Base-by-base conservation (phyloP, 2,329 filamentous ascomycete species). In the Exserohilum turcica region DNA sequence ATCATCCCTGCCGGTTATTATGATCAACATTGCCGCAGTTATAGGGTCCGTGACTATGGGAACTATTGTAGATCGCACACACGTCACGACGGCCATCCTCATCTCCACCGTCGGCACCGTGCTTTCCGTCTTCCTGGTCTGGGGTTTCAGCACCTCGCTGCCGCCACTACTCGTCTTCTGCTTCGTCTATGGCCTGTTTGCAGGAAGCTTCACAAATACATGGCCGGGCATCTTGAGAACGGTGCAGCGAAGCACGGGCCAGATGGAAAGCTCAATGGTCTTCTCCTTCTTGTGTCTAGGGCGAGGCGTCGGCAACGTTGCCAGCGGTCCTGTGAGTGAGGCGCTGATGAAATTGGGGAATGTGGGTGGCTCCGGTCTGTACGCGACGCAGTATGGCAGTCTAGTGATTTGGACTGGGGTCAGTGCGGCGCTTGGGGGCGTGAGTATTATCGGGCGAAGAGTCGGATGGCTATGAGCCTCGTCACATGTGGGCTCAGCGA, bases 321-420 rank as follows among this genome's bases (percentile, higher is more conserved):
- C 77, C 0, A 76, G 73, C 48, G 81, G 81, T 1, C 81, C 81
- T 0, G 55, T 83, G 37, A 82, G 79, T 49, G 80, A 82, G 56
- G 72, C 65, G 12, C 54, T 80, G 46, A 53, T 79, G 12, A 56
- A 59, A 18, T 60, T 52, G 0, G 63, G 64, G 1, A 49, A 49
- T 6, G 21, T 62, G 9, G 61, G 57, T 8, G 35, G 32, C 2
- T 37, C 28, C 9, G 67, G 70, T 13, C 67, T 71, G 6, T 80
- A 78, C 65, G 77, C 73, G 0, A 75, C 63, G n/a, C 70, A 66
- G 16, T 80, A 76, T 63, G 77, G 77, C 2, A 53, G 64, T 24
- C 49, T 79, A 33, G 70, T 79, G 15, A 57, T 77, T 5, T 78
- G 77, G 46, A 77, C 76, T 3, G 77, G 77, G 0, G 53, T 77